Base-by-base conservation (phyloP, 1,139 yeast species). In the Geotrichum phurueaensis region DNA sequence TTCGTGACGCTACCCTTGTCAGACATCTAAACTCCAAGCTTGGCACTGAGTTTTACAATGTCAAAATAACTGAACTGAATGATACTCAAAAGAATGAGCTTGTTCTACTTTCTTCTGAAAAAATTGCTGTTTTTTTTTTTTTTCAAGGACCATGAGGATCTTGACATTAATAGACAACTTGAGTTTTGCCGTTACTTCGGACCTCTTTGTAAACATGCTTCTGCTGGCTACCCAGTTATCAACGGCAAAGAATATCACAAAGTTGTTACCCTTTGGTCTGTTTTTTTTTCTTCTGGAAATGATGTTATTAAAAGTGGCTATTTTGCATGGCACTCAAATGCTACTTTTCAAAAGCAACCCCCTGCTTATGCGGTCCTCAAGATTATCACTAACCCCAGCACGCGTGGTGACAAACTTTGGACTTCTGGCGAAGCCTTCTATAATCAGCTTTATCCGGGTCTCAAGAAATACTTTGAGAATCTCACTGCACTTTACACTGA, bases 101-200 rank as follows among this genome's bases (percentile, higher is more conserved):
- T 65, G 89, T 90, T 0, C 76, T 84, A 50, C 76, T 80, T 25
- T 84, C 83, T 49, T 86, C 87, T 27, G 81, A 83, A 71, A 79
- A 87, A 66, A 90, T 89, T 56, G 86, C 85, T 56, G 84, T 84
- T 43, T 81, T 85, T 15, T 86, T 86, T 74, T 78, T n/a, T n/a
- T 6, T 86, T 86, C 75, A 78, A 87, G 70, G 79, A 83, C 65
- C 91, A 86, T 71, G 55, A 53, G 22, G 79, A 81, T 62, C 84
- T 87, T 65, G 79, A 84, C 63, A 80, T 81, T 56, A 75, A 76
- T 39, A 73, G 82, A 63, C 84, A 81, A 70, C 77, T 75, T 62
- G 79, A 77, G 60, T 68, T 80, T 51, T 83, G 82, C 51, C 68
- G 74, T 23, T 79, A 78, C 68, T 78, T 70, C 68, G 83, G 83